Base-by-base conservation (phyloP, 352 stramenopile genomes). In the Pythium monospermum region DNA sequence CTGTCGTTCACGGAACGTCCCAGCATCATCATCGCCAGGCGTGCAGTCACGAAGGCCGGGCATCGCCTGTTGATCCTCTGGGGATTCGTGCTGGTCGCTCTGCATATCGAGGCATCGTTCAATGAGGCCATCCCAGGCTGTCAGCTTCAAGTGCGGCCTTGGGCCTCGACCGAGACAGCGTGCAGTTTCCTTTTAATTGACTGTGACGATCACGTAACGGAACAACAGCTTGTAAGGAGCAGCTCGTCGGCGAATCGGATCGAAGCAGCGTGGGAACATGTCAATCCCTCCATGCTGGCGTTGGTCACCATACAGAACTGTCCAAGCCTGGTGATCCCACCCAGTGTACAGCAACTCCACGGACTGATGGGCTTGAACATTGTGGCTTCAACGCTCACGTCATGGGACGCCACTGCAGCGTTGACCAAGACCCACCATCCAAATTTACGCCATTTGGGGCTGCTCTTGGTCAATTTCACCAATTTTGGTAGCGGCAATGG, bases 291-390 rank as follows among this genome's bases (percentile, higher is more conserved):
- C n/a, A n/a, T n/a, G n/a, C 49, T 70, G 2, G 38, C 31, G 16
- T 39, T 64, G 1, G 32, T 83, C 16, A 56, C 59, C 5, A 60
- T 85, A 16, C 67, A 61, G 3, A 67, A 85, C 21, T 83, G 71
- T 30, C 41, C 61, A 0, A 23, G 19, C 8, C 35, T 83, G 8
- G 66, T 77, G 23, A 54, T 80, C 11, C 58, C 69, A 2, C 19
- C 45, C 2, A 52, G 48, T 4, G 18, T 83, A 1, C 38, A 64
- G 8, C 13, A 55, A 3, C 73, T 83, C 43, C 63, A 61, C 5
- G 21, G 28, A 1, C 49, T 83, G 4, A 44, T 71, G 16, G 37
- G 61, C 0, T 18, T 76, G 1, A 75, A 80, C 30, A 57, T 80
- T 25, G 71, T 71, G 41, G 73, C 66, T 23, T 71, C 67, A 0